Conservation (phyloP, 177 flowering plant genomes). For the Vitis hybrid region DNA sequence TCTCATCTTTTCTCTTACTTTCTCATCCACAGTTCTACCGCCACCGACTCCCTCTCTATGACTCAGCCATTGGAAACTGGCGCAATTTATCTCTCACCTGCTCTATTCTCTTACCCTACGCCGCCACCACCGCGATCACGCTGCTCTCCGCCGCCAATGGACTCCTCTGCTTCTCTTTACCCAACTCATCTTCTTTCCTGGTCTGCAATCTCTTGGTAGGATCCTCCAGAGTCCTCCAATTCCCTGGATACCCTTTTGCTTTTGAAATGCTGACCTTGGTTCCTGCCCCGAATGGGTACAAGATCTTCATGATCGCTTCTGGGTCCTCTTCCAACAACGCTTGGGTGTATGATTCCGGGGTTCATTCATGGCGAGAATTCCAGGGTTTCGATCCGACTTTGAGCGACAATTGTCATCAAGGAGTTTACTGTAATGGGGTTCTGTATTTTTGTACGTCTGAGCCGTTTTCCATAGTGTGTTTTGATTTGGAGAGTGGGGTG, state of each 20-base stretch:
- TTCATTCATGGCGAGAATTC: constrained; percentile 41
- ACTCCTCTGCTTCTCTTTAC: constrained; percentile 53
- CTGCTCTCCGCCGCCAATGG: constrained; percentile 55
- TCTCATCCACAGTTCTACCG: constrained; percentile 58
- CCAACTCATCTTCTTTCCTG: constrained; percentile 39
- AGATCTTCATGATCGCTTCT: constrained; percentile 39
- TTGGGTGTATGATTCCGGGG: constrained; percentile 50
- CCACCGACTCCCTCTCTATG: constrained; percentile 39
- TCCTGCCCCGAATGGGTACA: constrained; percentile 42
- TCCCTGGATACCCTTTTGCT: constrained; percentile 43
- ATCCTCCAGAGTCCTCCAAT: constrained; percentile 37
- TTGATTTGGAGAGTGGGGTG: constrained; percentile 45
- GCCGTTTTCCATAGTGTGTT: constrained; percentile 46
- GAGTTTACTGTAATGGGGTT: constrained; percentile 40
- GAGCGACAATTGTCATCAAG: constrained; percentile 35
- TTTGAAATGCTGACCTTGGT: constrained; percentile 48
- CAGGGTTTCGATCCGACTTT: constrained; percentile 24
- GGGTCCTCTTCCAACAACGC: constrained; percentile 22
- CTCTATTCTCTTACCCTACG: constrained; percentile 18
- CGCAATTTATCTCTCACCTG: constrained; percentile 29
- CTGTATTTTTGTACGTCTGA: constrained; percentile 56
- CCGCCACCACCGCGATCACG: constrained; percentile 8
- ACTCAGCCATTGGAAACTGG: constrained; percentile 44
- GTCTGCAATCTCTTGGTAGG: constrained; percentile 52
- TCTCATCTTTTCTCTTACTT: constrained; percentile 57